Base-by-base conservation (phyloP, 441 rosid species). In the Pelargonium myrrhifolium region DNA sequence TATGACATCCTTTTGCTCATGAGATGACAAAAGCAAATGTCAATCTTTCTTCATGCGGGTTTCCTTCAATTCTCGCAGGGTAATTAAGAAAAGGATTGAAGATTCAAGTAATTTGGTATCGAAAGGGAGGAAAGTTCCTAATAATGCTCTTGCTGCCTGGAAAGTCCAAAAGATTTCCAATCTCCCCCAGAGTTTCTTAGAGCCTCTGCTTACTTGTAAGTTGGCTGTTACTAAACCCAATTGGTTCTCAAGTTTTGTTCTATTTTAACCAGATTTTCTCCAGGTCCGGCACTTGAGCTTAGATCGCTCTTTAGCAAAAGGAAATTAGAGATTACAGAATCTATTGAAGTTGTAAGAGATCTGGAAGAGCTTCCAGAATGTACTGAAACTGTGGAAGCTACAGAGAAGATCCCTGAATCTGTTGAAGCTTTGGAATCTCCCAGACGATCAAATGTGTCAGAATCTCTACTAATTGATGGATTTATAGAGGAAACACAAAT, bases 131-230 rank as follows among this genome's bases (percentile, higher is more conserved):
- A 85, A 84, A 67, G 76, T 66, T 71, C 80, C 84, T 66, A 42
- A 10, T 56, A 80, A 75, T 71, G 80, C 79, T 75, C 77, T 68
- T 63, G 68, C 76, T 77, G 82, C 76, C 56, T 79, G 85, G 86
- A 86, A 70, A 78, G 76, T 79, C 40, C 62, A 35, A 71, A 79
- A 71, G 59, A 65, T 79, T 68, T 73, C 84, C 64, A 65, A 72
- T 73, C 82, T 66, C 56, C 74, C 75, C 47, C 68, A 28, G 70
- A 69, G 68, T 80, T 84, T 88, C 75, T 74, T 60, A 68, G 83
- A 81, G 71, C 86, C 97, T 71, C 65, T 83, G 71, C 65, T 94
- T 75, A 85, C 89, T 26, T 83, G 99, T 94, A 76, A 79, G 89
- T 77, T 40, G 42, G 63, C 59, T 67, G 8, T 69, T 15, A 40